Evolutionary conservation across 2,329 filamentous ascomycete genomes (phyloP), one percentile per base, ranked within the genome.

Genomic region (Cryphonectria carpinicola): DNA sequence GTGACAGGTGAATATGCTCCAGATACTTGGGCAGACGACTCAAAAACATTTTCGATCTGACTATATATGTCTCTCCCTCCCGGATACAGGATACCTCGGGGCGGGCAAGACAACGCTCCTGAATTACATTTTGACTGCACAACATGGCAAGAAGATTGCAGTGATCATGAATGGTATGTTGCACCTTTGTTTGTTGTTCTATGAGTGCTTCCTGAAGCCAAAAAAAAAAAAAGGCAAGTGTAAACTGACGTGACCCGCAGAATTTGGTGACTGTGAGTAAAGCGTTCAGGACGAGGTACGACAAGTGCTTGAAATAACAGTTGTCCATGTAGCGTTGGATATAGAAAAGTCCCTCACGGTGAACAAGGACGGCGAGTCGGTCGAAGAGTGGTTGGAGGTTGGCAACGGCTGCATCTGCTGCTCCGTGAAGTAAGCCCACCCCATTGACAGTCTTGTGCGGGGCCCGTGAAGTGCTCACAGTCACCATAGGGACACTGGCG

Each of bases 331-430:
- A 95, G 93, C 95, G 68, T 87, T 94, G 76, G 95, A 98, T 77
- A 97, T 99, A 74, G 96, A 99, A 80, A 98, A 97, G 79, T 95
- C 94, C 60, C 86, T 99, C 73, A 98, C 95, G 0, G 90, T 99
- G 75, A 97, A 92, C 79, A 90, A 95, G 78, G 92, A 91, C 71
- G 92, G 90, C 54, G 89, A 95, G 77, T 88, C 94, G 77, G 93
- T 95, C 8, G 92, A 96, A 78, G 94, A 97, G 84, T 99, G 97
- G 93, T 89, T 99, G 39, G 95, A 98, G 73, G 90, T 99, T 67
- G 94, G 93, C 67, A 99, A 99, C 76, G 96, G 96, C 73, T 99
- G 96, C 80, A 94, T 99, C 75, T 99, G 96, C 83, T 99, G 96
- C 82, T 97, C 94, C 3, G 95, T 98, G 76, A 99, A 98, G 90